A percentile compares a stretch with the other conserved stretches of the same genome.
Conservation (phyloP, 2,329 filamentous ascomycete species). For the Arthrobotrys sinensis region DNA sequence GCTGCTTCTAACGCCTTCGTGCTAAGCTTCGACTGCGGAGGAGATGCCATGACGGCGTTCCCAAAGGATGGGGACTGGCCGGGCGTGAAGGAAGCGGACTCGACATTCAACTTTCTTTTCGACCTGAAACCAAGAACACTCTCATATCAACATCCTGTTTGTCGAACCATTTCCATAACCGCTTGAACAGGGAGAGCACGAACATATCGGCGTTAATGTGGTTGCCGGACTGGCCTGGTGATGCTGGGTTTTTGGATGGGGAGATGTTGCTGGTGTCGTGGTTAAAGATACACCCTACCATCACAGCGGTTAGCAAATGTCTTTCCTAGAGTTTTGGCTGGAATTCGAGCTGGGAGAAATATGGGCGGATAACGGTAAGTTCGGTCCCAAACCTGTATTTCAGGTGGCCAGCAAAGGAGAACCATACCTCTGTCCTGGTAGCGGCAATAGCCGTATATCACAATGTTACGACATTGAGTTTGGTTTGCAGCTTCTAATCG, state of each 20-base stretch:
- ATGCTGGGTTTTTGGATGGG: slow-evolving; percentile 62
- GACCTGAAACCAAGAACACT: slow-evolving; percentile 45
- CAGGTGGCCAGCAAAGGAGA: not conserved
- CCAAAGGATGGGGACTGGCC: slow-evolving; percentile 59
- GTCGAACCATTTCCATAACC: slow-evolving; percentile 9
- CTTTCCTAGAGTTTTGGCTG: slow-evolving; percentile 13
- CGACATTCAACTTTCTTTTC: slow-evolving; percentile 90
- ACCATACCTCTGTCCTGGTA: slow-evolving; percentile 84
- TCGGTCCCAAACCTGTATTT: too few relatives aligned
- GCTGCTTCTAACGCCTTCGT: slow-evolving; percentile 91
- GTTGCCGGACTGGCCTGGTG: slow-evolving; percentile 47
- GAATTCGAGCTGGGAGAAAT: not conserved
- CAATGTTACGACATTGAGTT: slow-evolving; percentile 90
- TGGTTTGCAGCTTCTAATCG: slow-evolving; percentile 74
- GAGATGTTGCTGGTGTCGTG: slow-evolving; percentile 74
- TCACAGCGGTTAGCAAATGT: slow-evolving; percentile 23
- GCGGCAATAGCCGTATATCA: slow-evolving; percentile 92
- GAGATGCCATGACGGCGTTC: slow-evolving; percentile 66
- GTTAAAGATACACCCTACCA: slow-evolving; percentile 82
- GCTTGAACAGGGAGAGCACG: slow-evolving; percentile 37
- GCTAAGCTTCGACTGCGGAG: slow-evolving; percentile 81
- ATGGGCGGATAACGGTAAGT: not conserved
- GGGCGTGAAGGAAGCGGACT: slow-evolving; percentile 95
- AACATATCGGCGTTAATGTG: slow-evolving; percentile 58
- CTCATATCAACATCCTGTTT: slow-evolving; percentile 44